Percentiles rank a stretch among this genome's conserved stretches.
phyloP scores from a whole-genome alignment of 208 protist species.

The Acanthamoeba lugdunensis region DNA sequence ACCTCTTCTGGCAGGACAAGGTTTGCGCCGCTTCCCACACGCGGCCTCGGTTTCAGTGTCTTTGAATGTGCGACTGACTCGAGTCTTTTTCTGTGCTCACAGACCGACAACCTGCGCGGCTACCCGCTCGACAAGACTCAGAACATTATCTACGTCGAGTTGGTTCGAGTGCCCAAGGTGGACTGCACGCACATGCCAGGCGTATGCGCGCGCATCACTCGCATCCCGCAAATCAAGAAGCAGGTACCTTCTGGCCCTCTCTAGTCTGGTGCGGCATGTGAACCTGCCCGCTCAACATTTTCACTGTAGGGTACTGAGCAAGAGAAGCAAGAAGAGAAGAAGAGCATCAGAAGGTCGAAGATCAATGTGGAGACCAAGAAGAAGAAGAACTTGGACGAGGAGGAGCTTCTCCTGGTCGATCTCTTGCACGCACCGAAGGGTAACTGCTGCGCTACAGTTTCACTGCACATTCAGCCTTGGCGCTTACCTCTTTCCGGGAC shows the following conservation, averaged over 20 bases:
- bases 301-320: neutral
- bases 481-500: neutral
- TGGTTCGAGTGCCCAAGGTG: conserved; percentile 52
- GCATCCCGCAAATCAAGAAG: conserved; percentile 65
- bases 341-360: conserved; percentile 63
- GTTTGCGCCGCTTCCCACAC: neutral
- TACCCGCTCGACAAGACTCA: conserved; percentile 63
- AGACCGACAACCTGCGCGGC: conserved; percentile 71
- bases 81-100: neutral
- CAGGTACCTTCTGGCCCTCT: neutral
- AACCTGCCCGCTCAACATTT: neutral
- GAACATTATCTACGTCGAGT: conserved; percentile 68
- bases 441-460: neutral
- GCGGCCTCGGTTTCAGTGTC: neutral
- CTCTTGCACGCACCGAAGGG: conserved; percentile 81
- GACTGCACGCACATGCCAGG: conserved; percentile 42
- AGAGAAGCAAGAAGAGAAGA: conserved; percentile 63
- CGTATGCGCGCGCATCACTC: conserved; percentile 67
- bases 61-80: neutral
- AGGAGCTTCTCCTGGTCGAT: conserved; percentile 83
- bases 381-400: conserved; percentile 75
- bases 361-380: conserved; percentile 63
- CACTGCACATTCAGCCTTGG: neutral
- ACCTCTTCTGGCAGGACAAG: conserved; percentile 85
- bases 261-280: too few relatives aligned